Evolutionary conservation across 805 yeast genomes (phyloP).

Genomic region (Candida peoriensis): DNA sequence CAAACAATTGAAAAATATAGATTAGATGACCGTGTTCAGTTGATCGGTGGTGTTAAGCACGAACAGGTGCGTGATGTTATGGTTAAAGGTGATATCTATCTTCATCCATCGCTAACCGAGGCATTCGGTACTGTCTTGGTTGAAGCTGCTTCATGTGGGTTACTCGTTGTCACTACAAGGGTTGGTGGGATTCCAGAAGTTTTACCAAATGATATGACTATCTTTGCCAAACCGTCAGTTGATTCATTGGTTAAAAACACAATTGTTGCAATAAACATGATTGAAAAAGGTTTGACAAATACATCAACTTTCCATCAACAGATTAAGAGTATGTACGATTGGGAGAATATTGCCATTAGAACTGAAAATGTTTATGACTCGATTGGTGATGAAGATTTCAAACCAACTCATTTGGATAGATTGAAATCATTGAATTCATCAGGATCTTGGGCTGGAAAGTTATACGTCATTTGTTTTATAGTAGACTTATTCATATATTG

Average conservation of each 20-base stretch:
- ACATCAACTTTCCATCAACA: constrained; percentile 74
- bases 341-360: constrained; percentile 83
- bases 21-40: constrained; percentile 79
- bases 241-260: constrained; percentile 73
- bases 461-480: constrained; percentile 74
- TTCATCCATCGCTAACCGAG: constrained; percentile 92
- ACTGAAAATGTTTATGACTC: constrained; percentile 78
- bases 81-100: constrained; percentile 88
- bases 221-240: constrained; percentile 84
- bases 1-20: constrained; percentile 89
- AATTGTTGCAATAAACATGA: constrained; percentile 57
- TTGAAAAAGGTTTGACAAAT: constrained; percentile 56
- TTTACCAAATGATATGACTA: constrained; percentile 87
- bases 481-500: constrained; percentile 67
- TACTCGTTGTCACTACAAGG: constrained; percentile 86
- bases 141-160: constrained; percentile 96
- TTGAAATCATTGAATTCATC: constrained; percentile 61
- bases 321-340: constrained; percentile 78
- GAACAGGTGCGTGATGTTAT: constrained; percentile 90
- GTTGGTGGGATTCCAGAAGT: constrained; percentile 99
- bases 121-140: constrained; percentile 97
- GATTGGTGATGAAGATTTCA: constrained; percentile 31
- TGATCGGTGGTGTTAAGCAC: constrained; percentile 84
- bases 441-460: constrained; percentile 81
- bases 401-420: constrained; percentile 41